Percentiles rank a stretch among this genome's conserved stretches.
Conservation (phyloP, 1,284 basidiomycete species). For the Naganishia cerealis region DNA sequence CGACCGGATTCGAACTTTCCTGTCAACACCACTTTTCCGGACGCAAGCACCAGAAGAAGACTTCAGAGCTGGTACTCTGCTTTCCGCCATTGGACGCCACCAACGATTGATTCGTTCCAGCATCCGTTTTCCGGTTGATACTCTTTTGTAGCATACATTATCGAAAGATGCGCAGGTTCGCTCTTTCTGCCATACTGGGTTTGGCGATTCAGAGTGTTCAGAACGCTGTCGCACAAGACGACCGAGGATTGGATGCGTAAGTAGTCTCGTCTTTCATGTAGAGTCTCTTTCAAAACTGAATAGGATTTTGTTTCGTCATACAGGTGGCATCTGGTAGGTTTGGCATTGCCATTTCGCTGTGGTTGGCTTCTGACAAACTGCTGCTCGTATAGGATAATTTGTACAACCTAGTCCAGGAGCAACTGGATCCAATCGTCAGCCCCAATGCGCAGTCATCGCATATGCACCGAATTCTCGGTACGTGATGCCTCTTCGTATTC, state of each 20-base stretch:
- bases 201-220: conserved; percentile 17
- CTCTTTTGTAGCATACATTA: not conserved
- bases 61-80: conserved; percentile 23
- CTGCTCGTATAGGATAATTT: conserved; percentile 15
- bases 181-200: conserved; percentile 20
- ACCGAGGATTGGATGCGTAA: conserved; percentile 22
- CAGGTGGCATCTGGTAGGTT: conserved; percentile 23
- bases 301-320: not conserved
- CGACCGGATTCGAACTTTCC: not conserved
- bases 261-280: not conserved
- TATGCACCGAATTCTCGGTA: conserved; percentile 35
- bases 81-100: conserved; percentile 7
- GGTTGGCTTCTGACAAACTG: not conserved
- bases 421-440: conserved; percentile 34
- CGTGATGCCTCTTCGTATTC: not conserved
- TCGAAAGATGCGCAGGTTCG: conserved; percentile 25
- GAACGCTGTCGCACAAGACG: conserved; percentile 16
- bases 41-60: not conserved
- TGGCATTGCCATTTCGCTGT: not conserved
- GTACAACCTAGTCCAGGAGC: conserved; percentile 28
- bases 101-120: conserved; percentile 27
- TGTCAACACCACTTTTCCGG: not conserved
- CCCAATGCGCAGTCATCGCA: conserved; percentile 34
- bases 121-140: not conserved
- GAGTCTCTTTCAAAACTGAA: not conserved